phyloP scores from a whole-genome alignment of 352 stramenopile genomes.

The Phytophthora fragariae region DNA sequence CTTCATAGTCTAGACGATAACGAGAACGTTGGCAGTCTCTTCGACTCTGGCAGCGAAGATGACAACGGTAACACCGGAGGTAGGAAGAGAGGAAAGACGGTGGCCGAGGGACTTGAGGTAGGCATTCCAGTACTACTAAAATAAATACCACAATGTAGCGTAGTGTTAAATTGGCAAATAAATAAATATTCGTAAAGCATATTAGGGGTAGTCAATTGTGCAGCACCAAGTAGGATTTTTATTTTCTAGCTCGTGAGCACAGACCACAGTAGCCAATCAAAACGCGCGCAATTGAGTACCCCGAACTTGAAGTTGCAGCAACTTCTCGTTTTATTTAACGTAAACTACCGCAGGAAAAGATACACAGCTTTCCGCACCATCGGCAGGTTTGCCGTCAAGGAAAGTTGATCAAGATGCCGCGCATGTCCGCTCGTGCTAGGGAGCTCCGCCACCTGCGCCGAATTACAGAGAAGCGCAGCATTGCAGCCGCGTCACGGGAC shows the following conservation, averaged over 20 bases:
- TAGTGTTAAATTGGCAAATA: too few species aligned
- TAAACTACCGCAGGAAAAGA: not conserved
- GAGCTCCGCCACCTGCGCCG: slow-evolving; percentile 11
- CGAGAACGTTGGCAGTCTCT: too few species aligned
- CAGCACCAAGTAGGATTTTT: slow-evolving; percentile 14
- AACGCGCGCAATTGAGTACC: slow-evolving; percentile 8
- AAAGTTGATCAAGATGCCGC: slow-evolving; percentile 8
- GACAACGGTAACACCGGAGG: too few species aligned
- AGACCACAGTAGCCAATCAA: slow-evolving; percentile 7
- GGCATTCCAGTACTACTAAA: too few species aligned
- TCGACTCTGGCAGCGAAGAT: too few species aligned
- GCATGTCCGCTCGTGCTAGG: not conserved
- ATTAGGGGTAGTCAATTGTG: slow-evolving; percentile 13
- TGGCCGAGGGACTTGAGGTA: too few species aligned
- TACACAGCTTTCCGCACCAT: not conserved
- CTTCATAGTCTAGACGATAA: too few species aligned
- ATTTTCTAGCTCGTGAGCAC: not conserved
- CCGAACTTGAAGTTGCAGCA: slow-evolving; percentile 12
- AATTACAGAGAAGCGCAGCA: not conserved
- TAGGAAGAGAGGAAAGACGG: too few species aligned
- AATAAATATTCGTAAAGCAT: too few species aligned
- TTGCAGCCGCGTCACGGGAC: not conserved
- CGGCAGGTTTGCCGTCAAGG: too few species aligned
- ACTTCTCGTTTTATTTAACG: not conserved
- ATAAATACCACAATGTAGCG: too few species aligned